phyloP scores from a whole-genome alignment of 202 grass and related monocot genomes.

The Elaeis oleifera region DNA sequence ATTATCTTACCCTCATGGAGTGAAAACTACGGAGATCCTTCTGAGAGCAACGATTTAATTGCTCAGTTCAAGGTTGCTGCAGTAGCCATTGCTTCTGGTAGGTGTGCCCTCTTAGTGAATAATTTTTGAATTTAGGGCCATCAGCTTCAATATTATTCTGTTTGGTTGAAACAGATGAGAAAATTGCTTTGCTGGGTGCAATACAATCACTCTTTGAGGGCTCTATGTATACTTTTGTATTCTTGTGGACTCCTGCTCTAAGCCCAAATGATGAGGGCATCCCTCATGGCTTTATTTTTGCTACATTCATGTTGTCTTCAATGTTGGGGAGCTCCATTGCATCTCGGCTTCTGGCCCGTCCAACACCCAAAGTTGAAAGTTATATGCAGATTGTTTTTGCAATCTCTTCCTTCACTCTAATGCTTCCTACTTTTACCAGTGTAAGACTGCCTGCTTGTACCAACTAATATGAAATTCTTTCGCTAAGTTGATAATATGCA shows the following conservation, averaged over 20 bases:
- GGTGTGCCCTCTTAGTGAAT: background rate
- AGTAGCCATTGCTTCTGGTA: constrained; percentile 80
- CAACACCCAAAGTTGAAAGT: constrained; percentile 60
- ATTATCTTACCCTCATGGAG: constrained; percentile 69
- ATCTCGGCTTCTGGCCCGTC: constrained; percentile 47
- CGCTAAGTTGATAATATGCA: too few species aligned
- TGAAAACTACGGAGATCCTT: constrained; percentile 79
- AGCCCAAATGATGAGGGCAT: constrained; percentile 90
- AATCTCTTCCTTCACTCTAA: constrained; percentile 56
- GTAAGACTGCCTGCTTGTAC: constrained; percentile 28
- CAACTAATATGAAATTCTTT: too few species aligned
- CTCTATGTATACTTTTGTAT: constrained; percentile 90
- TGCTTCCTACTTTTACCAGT: constrained; percentile 65
- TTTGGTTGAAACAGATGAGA: constrained; percentile 54
- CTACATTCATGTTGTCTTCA: constrained; percentile 85
- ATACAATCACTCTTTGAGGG: constrained; percentile 90
- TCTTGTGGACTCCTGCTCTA: constrained; percentile 85
- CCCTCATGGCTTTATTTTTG: constrained; percentile 89
- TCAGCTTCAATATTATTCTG: background rate
- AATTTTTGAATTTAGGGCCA: background rate
- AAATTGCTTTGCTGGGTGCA: constrained; percentile 77
- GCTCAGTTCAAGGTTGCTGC: constrained; percentile 68
- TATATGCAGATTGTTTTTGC: constrained; percentile 87
- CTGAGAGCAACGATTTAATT: constrained; percentile 67
- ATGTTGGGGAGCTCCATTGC: constrained; percentile 88